Conservation (phyloP, 352 stramenopile genomes). For the Phytopythium chamaehyphon region DNA sequence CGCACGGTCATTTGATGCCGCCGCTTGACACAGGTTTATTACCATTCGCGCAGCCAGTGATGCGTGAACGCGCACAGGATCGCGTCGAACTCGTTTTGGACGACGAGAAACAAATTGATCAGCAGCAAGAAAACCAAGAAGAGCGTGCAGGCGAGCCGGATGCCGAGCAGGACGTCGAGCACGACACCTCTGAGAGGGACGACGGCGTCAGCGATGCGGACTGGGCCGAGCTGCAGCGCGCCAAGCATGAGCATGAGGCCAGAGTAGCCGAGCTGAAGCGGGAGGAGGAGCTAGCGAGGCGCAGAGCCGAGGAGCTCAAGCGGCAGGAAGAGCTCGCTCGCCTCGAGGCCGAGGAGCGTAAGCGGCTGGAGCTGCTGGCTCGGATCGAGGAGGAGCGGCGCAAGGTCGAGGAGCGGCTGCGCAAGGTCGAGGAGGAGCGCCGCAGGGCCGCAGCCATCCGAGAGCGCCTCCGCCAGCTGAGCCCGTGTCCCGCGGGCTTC, state of each 20-base stretch:
- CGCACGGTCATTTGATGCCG: background rate
- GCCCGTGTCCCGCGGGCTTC: constrained; percentile 61
- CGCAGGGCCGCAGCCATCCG: constrained; percentile 36
- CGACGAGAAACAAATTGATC: background rate
- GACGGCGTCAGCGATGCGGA: constrained; percentile 51
- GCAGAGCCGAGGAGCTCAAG: background rate
- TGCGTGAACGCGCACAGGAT: background rate
- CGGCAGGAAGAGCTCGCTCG: constrained; percentile 4
- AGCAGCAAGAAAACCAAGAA: constrained; percentile 11
- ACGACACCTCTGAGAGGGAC: constrained; percentile 29
- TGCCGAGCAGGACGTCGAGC: constrained; percentile 9
- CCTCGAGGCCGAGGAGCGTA: constrained; percentile 5
- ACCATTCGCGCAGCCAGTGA: background rate
- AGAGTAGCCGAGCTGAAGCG: constrained; percentile 31
- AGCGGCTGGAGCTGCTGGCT: no score
- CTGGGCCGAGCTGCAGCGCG: constrained; percentile 62
- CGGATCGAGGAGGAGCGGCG: constrained; percentile 6
- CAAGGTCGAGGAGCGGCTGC: constrained; percentile 22
- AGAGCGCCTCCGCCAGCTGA: constrained; percentile 57
- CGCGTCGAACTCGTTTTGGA: background rate
- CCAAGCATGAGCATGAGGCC: constrained; percentile 44
- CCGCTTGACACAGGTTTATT: background rate
- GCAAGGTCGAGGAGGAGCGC: constrained; percentile 29
- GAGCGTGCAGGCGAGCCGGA: constrained; percentile 18
- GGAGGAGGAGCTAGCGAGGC: no score